phyloP scores from a whole-genome alignment of 2,329 filamentous ascomycete species.

The Ophiostoma ips region DNA sequence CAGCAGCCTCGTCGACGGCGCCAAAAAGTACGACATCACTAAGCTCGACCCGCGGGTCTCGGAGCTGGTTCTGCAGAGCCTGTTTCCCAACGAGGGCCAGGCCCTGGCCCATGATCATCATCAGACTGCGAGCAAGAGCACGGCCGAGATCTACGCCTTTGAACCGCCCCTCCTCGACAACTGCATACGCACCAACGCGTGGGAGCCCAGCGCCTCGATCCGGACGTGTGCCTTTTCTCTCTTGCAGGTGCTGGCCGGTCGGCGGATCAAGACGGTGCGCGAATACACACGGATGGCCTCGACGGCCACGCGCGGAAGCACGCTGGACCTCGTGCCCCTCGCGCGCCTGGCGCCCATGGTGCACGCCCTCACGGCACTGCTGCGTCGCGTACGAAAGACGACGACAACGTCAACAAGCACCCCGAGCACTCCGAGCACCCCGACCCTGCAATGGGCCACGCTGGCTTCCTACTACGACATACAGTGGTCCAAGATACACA shows the following conservation, averaged over 20 bases:
- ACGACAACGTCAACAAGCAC: not conserved
- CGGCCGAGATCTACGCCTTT: conserved; percentile 24
- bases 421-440: not conserved
- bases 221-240: conserved; percentile 26
- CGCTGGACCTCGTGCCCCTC: conserved; percentile 17
- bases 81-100: not conserved
- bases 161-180: conserved; percentile 28
- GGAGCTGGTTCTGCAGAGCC: conserved; percentile 17
- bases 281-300: conserved; percentile 26
- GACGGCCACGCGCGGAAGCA: conserved; percentile 19
- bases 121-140: not conserved
- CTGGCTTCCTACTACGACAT: conserved; percentile 26
- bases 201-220: conserved; percentile 23
- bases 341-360: conserved; percentile 10
- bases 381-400: not conserved
- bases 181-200: conserved; percentile 24
- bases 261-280: conserved; percentile 16
- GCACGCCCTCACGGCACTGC: conserved; percentile 14
- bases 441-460: conserved; percentile 20
- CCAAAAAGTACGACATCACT: not conserved
- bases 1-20: not conserved
- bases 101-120: no score
- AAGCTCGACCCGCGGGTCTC: conserved; percentile 19
- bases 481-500: conserved; percentile 19
- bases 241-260: conserved; percentile 15